These are phyloP conservation scores for Tolypocladium tundrense DNA, from an alignment of 2,329 filamentous ascomycete genomes.

Conservation along the genomic window DNA sequence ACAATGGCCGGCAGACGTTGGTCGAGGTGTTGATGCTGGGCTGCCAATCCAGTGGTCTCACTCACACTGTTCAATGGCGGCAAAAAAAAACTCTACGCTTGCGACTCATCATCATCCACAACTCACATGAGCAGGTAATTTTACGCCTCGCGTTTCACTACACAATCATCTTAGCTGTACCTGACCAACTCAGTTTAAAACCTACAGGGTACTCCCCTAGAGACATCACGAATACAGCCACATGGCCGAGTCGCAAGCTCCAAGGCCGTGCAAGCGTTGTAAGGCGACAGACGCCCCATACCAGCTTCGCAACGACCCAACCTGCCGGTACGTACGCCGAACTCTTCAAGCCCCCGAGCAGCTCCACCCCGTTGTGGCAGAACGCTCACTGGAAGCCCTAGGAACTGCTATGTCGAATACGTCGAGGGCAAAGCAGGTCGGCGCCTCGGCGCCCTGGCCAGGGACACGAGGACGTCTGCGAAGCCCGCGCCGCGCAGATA, in stretches of 20 bases:
- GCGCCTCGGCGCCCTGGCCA: slow-evolving; percentile 46
- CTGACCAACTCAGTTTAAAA: neutral
- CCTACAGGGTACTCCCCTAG: neutral
- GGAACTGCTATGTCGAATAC: slow-evolving; percentile 67
- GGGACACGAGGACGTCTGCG: slow-evolving; percentile 30
- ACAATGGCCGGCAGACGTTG: neutral
- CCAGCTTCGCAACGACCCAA: slow-evolving; percentile 18
- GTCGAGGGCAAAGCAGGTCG: slow-evolving; percentile 71
- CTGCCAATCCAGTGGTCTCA: neutral
- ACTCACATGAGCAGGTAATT: neutral
- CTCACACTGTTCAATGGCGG: neutral
- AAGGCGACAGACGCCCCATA: slow-evolving; percentile 18
- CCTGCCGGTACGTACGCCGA: slow-evolving; percentile 17
- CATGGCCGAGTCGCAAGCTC: neutral
- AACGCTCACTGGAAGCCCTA: slow-evolving; percentile 7
- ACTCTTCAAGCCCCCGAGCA: neutral
- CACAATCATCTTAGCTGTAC: neutral
- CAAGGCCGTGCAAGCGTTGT: slow-evolving; percentile 19
- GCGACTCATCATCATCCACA: neutral
- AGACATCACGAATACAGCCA: neutral
- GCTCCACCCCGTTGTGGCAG: neutral
- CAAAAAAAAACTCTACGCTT: neutral
- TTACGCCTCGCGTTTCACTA: neutral
- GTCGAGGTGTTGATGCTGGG: neutral
- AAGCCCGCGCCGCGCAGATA: slow-evolving; percentile 34